Base-by-base conservation (phyloP, 2,329 filamentous ascomycete genomes). In the Lasiodiplodia theobromae region DNA sequence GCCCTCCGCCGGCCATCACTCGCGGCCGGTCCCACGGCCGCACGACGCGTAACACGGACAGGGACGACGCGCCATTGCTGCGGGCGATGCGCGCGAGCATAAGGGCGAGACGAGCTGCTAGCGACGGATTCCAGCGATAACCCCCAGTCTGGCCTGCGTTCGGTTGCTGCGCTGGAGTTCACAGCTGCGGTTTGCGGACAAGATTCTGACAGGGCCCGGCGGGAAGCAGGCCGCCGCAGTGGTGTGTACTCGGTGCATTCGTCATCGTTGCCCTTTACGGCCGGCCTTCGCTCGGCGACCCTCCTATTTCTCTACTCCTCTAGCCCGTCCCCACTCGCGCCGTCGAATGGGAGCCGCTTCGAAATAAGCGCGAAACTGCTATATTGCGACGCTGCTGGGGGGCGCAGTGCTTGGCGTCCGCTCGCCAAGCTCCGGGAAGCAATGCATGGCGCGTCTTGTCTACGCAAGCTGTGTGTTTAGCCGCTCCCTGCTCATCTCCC, bases 31-130 rank as follows among this genome's bases (percentile, higher is more conserved):
- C 44, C 60, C 44, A 52, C 47, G 53, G 40, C 65, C 28, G 65
- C 54, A 60, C 65, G 56, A 68, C 66, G 66, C 66, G 66, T 68
- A 68, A 68, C 66, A 67, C 65, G 54, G 57, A 56, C 56, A 63
- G 66, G 66, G 56, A 58, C 49, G 57, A 38, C 47, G 44, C 66
- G 66, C 66, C 66, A 68, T 68, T 60, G 66, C 57, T 62, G 31
- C 56, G 23, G 56, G 47, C 56, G 37, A 14, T n/a, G 66, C 66
- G 66, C 49, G 56, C 66, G 57, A 68, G 66, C 66, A 68, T 68
- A 63, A 68, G 57, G 66, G 37, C 57, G 52, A 47, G 44, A 67
- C 16, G 54, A 53, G 25, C 52, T 49, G 53, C 31, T 51, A 57
- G 11, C 18, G 44, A 51, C 44, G 21, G 28, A 51, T n/a, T 63